A percentile compares a stretch with the other conserved stretches of the same genome.
Evolutionary conservation across 2,329 filamentous ascomycete species (phyloP).

Genomic region (Fusarium tjaetaba): DNA sequence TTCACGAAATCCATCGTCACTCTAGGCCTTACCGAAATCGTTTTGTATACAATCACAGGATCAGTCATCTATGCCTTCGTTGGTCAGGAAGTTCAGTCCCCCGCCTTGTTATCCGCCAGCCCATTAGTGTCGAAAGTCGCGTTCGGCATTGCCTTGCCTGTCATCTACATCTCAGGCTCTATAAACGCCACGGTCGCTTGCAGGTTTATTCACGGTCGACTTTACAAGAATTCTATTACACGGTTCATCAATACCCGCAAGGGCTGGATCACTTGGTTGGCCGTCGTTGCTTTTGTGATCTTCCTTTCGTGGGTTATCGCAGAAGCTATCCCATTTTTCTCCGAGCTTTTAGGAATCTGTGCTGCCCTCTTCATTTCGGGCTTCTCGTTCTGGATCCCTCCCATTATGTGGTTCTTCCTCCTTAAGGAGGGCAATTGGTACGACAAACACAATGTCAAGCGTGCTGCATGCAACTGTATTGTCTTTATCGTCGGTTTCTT

Average conservation of each 20-base stretch:
- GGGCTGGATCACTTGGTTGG: slow-evolving; percentile 66
- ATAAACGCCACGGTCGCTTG: slow-evolving; percentile 66
- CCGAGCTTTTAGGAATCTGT: slow-evolving; percentile 66
- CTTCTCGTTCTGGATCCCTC: slow-evolving; percentile 54
- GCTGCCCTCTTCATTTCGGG: slow-evolving; percentile 61
- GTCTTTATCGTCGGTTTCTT: slow-evolving; percentile 45
- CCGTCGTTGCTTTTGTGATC: slow-evolving; percentile 66
- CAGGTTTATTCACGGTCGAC: slow-evolving; percentile 57
- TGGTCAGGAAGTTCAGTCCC: slow-evolving; percentile 70
- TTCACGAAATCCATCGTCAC: slow-evolving; percentile 66
- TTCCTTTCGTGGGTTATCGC: slow-evolving; percentile 75
- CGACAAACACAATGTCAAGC: slow-evolving; percentile 41
- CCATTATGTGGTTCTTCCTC: slow-evolving; percentile 55
- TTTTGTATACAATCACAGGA: slow-evolving; percentile 73
- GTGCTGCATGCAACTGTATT: slow-evolving; percentile 36
- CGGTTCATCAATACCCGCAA: slow-evolving; percentile 58
- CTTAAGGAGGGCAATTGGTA: slow-evolving; percentile 44
- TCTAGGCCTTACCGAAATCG: slow-evolving; percentile 69
- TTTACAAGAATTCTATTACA: slow-evolving; percentile 53
- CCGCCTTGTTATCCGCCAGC: slow-evolving; percentile 73
- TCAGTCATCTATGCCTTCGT: slow-evolving; percentile 75
- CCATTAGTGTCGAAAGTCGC: slow-evolving; percentile 69
- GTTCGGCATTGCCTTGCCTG: slow-evolving; percentile 75
- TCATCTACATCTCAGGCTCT: slow-evolving; percentile 78
- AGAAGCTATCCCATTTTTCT: slow-evolving; percentile 77